phyloP scores from a whole-genome alignment of 1,284 basidiomycete genomes.

The Cutaneotrichosporon cavernicola region DNA sequence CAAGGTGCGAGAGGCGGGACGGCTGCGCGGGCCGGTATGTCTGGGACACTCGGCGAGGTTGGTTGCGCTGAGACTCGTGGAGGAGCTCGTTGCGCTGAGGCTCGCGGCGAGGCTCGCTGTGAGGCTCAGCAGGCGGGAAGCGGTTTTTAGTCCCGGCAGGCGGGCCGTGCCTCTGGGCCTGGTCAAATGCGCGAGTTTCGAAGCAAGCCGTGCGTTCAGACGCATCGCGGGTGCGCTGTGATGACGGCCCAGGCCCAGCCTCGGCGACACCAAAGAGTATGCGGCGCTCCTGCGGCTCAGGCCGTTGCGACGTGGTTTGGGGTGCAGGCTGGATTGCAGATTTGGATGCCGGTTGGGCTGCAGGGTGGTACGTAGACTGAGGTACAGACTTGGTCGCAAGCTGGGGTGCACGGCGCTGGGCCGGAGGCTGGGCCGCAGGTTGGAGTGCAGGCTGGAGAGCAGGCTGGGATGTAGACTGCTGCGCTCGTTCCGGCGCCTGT shows the following conservation, averaged over 20 bases:
- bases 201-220: background rate
- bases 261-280: background rate
- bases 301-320: background rate
- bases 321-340: background rate
- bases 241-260: background rate
- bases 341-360: too few species aligned
- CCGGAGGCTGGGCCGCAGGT: too few species aligned
- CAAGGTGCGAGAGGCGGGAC: slow-evolving; percentile 3
- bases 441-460: too few species aligned
- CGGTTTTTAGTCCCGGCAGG: background rate
- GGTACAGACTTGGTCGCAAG: too few species aligned
- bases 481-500: too few species aligned
- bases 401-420: too few species aligned
- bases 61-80: background rate
- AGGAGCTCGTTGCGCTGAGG: background rate
- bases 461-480: too few species aligned
- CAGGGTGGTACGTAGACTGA: background rate
- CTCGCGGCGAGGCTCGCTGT: background rate
- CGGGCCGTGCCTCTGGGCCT: background rate
- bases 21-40: slow-evolving; percentile 3
- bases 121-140: background rate
- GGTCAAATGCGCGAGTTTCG: background rate
- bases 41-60: background rate
- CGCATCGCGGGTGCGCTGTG: background rate
- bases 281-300: background rate